Evolutionary conservation across 371 early-diverging fungal species (phyloP).

Genomic region (Syncephalastrum contaminatum): DNA sequence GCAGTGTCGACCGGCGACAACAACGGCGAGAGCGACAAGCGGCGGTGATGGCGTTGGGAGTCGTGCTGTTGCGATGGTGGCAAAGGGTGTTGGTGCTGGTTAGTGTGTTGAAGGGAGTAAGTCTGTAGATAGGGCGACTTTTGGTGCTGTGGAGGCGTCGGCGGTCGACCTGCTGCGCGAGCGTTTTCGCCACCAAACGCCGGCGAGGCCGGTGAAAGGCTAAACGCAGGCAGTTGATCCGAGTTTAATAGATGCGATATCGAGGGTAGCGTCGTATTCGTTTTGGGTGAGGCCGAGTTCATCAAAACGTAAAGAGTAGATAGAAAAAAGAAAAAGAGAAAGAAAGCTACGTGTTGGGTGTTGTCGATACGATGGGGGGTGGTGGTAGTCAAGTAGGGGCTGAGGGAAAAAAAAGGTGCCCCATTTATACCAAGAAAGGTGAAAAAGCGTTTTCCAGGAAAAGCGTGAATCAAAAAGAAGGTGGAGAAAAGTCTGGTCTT

Average conservation of each 20-base stretch:
- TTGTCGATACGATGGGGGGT: not conserved
- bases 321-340: slow-evolving; percentile 10
- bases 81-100: not conserved
- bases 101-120: too few relatives aligned
- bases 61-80: slow-evolving; percentile 18
- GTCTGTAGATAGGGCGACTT: slow-evolving; percentile 4
- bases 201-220: slow-evolving; percentile 13
- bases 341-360: not conserved
- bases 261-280: slow-evolving; percentile 24
- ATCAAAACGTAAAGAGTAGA: slow-evolving; percentile 9
- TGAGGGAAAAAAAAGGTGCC: not conserved
- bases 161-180: slow-evolving; percentile 7
- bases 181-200: slow-evolving; percentile 6
- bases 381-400: slow-evolving; percentile 7
- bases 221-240: slow-evolving; percentile 14
- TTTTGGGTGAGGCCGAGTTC: slow-evolving; percentile 1
- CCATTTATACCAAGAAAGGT: slow-evolving; percentile 18
- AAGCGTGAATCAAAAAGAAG: slow-evolving; percentile 22
- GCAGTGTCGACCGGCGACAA: slow-evolving; percentile 5
- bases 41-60: slow-evolving; percentile 21
- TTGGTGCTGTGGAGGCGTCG: slow-evolving; percentile 9
- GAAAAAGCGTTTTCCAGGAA: slow-evolving; percentile 26
- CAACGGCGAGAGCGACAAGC: slow-evolving; percentile 3
- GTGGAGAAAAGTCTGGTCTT: slow-evolving; percentile 18
- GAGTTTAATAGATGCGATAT: slow-evolving; percentile 27